Base-by-base conservation (phyloP, 1,284 basidiomycete genomes). In the Malassezia dermatis region DNA sequence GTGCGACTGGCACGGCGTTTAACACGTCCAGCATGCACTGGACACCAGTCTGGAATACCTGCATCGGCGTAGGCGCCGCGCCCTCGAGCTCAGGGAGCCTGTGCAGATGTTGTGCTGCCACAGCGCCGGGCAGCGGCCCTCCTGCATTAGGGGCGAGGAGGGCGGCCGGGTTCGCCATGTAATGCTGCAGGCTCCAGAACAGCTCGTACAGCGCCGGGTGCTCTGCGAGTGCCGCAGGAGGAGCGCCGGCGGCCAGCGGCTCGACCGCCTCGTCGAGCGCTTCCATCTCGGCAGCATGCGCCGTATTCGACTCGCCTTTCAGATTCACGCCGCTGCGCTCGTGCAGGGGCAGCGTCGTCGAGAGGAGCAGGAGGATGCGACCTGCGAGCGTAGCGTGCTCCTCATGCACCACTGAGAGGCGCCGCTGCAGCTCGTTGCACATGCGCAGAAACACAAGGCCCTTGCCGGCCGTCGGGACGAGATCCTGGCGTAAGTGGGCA, bases 321-420 rank as follows among this genome's bases (percentile, higher is more conserved):
- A 91, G 75, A 73, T 93, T 93, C 42, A 93, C 88, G 32, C 89
- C 88, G 71, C 87, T 89, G 44, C 88, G 79, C 73, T 93, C 89
- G 2, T 86, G 85, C 8, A 93, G 76, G 4, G 88, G 86, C 67
- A 90, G 91, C 1, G 89, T 86, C 1, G 81, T 81, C 58, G 85
- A 86, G 44, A 93, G 77, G 71, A 90, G 87, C 1, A 85, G 86
- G 66, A 90, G 78, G 66, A 93, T 89, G 1, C 88, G 81, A 2
- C 89, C 89, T 61, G 86, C 88, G 71, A 93, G 88, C 63, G 86
- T 82, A 3, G 88, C 88, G 48, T 77, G 70, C 32, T 83, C 83
- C 8, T 81, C 80, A 48, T 86, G 87, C 68, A 83, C 86, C 75
- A 88, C 88, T 24, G 86, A 87, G 12, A 91, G 78, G 1, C 89